These are phyloP conservation scores for Porcisia hertigi DNA, from an alignment of 208 protist species.

Conservation along the genomic window DNA sequence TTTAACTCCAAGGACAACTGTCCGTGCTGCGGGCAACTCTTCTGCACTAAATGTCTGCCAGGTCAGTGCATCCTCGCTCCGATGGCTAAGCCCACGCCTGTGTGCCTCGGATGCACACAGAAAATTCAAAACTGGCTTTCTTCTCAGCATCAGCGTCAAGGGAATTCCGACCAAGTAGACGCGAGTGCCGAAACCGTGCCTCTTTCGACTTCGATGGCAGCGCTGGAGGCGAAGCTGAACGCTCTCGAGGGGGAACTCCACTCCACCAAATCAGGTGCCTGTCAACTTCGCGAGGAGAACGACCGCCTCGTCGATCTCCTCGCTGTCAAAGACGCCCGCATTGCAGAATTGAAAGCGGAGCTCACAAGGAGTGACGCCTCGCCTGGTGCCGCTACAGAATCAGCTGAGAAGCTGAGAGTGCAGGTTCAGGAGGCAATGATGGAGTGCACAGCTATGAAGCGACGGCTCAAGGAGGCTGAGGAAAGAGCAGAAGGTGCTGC, in stretches of 20 bases:
- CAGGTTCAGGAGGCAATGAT: neutral
- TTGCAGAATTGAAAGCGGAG: conserved; percentile 16
- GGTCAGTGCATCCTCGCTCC: conserved; percentile 40
- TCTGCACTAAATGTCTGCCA: conserved; percentile 65
- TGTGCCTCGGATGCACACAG: conserved; percentile 69
- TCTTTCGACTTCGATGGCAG: neutral
- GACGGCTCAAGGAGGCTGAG: neutral
- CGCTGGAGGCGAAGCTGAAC: conserved; percentile 4
- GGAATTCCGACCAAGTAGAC: neutral
- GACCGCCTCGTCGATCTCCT: conserved; percentile 16
- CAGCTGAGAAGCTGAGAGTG: neutral
- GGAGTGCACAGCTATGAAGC: neutral
- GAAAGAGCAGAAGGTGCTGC: neutral
- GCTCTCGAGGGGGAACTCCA: conserved; percentile 25
- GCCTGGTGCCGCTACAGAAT: neutral
- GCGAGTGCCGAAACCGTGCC: neutral
- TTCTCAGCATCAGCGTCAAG: conserved; percentile 2
- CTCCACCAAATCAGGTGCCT: conserved; percentile 15
- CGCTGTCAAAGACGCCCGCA: conserved; percentile 21
- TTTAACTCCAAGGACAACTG: conserved; percentile 60
- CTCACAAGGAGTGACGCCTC: conserved; percentile 1
- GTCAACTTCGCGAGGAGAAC: conserved; percentile 47
- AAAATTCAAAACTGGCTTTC: conserved; percentile 48
- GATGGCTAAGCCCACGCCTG: conserved; percentile 23
- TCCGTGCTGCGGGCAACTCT: conserved; percentile 61